Evolutionary conservation across 2,329 filamentous ascomycete species (phyloP).

Genomic region (Tolypocladium nubicola): DNA sequence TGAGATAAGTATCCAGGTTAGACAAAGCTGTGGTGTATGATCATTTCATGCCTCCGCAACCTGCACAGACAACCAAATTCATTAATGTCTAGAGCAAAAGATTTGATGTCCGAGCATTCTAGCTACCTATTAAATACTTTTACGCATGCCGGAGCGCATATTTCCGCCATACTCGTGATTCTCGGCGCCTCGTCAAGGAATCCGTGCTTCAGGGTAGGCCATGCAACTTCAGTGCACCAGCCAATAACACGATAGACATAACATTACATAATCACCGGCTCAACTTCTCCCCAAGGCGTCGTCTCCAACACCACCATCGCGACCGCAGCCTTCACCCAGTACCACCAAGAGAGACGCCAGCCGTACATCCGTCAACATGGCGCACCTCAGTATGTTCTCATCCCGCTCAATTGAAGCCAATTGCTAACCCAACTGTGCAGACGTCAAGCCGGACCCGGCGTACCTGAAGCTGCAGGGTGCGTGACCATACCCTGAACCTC

Average conservation of each 20-base stretch:
- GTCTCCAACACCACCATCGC: slow-evolving; percentile 10
- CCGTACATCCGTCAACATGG: slow-evolving; percentile 21
- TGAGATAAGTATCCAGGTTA: too few relatives aligned
- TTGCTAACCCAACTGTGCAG: slow-evolving; percentile 18
- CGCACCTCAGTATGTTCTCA: slow-evolving; percentile 24
- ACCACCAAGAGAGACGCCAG: slow-evolving; percentile 10
- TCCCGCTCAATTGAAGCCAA: neutral
- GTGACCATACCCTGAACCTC: slow-evolving; percentile 9
- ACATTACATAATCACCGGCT: slow-evolving; percentile 4
- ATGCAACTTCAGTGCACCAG: neutral
- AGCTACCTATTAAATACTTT: too few relatives aligned
- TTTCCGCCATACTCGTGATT: neutral
- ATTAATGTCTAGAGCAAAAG: too few relatives aligned
- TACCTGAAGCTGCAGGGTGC: slow-evolving; percentile 29
- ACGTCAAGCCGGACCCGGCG: slow-evolving; percentile 31
- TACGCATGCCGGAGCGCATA: slow-evolving; percentile 13
- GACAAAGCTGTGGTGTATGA: too few relatives aligned
- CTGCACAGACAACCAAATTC: too few relatives aligned
- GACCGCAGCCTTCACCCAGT: slow-evolving; percentile 11
- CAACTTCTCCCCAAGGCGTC: neutral
- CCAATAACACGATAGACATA: neutral
- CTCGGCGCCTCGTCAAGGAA: neutral
- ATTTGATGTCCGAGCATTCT: too few relatives aligned
- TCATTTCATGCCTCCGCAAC: too few relatives aligned
- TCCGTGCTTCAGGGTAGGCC: neutral